Base-by-base conservation (phyloP, 1,284 basidiomycete species). In the Microstroma glucosiphilum region DNA sequence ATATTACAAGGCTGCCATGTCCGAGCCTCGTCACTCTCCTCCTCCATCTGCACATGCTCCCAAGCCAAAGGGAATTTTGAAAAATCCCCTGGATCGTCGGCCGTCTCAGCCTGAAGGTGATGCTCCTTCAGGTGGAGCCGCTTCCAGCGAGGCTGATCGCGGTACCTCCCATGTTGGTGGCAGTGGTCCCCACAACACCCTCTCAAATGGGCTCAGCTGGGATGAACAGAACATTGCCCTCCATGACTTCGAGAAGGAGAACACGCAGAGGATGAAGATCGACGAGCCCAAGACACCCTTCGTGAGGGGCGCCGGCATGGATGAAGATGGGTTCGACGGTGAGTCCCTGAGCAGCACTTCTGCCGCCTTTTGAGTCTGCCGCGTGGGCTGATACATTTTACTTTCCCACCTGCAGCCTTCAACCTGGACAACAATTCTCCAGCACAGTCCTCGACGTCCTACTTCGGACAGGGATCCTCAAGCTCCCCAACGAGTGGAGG, bases 281-380 rank as follows among this genome's bases (percentile, higher is more conserved):
- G 77, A 79, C 56, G 77, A 79, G 64, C 77, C 77, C 58, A 79
- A 79, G 64, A 79, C 77, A 2, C 77, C 77, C 15, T 79, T 79
- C 46, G 77, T 79, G n/a, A 67, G 69, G 15, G 68, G 69, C 51
- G 65, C 70, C 6, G 62, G 62, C 48, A 69, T 67, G 6, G 69
- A 71, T 21, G 74, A 75, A 9, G 74, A 73, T 37, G 66, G 71
- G 2, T 25, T 55, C 11, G 41, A n/a, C 48, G 37, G 68, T 73
- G 54, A 66, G 68, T 68, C 21, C 23, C 12, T 40, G 56, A 7
- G 17, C 1, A 19, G n/a, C 57, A 40, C n/a, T n/a, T 37, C 30
- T 37, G 30, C 42, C 17, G 15, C 17, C 4, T 25, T 25, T 7
- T 51, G 17, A 3, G n/a, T 9, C 17, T 17, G 12, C 42, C 57